Percentiles rank a stretch among this genome's conserved stretches.
Evolutionary conservation across 2,329 filamentous ascomycete species (phyloP).

Genomic region (Pseudogymnoascus sp.): DNA sequence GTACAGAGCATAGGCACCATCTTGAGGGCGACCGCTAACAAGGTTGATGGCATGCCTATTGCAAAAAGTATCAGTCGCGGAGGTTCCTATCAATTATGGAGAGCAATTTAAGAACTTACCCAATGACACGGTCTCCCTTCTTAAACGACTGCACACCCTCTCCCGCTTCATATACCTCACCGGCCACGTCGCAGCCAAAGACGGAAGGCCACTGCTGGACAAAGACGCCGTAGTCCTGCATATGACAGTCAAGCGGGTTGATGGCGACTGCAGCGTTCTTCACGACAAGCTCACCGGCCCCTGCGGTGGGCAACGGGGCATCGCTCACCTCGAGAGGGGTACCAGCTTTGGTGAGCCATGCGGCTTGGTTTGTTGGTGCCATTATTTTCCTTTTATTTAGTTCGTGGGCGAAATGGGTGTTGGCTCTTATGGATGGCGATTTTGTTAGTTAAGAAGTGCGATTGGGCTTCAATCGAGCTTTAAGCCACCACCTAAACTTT

Average conservation of each 20-base stretch:
- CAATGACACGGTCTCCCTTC: slow-evolving; percentile 6
- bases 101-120: background rate
- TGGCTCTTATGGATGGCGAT: background rate
- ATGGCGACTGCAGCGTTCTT: slow-evolving; percentile 32
- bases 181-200: background rate
- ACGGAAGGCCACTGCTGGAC: slow-evolving; percentile 13
- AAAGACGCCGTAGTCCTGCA: slow-evolving; percentile 9
- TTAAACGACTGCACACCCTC: background rate
- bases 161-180: background rate
- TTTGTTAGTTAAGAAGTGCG: background rate
- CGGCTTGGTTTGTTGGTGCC: slow-evolving; percentile 3
- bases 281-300: slow-evolving; percentile 31
- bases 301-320: slow-evolving; percentile 31
- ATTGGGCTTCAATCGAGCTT: background rate
- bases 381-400: background rate
- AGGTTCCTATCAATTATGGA: slow-evolving; percentile 10
- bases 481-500: background rate
- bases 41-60: slow-evolving; percentile 18
- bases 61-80: background rate
- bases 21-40: slow-evolving; percentile 21
- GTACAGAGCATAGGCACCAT: slow-evolving; percentile 22
- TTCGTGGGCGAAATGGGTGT: background rate
- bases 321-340: slow-evolving; percentile 25
- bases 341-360: slow-evolving; percentile 22
- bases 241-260: slow-evolving; percentile 32